Percentiles rank a stretch among this genome's conserved stretches.
Conservation (phyloP, 2,329 filamentous ascomycete genomes). For the Fusarium sambucinum region DNA sequence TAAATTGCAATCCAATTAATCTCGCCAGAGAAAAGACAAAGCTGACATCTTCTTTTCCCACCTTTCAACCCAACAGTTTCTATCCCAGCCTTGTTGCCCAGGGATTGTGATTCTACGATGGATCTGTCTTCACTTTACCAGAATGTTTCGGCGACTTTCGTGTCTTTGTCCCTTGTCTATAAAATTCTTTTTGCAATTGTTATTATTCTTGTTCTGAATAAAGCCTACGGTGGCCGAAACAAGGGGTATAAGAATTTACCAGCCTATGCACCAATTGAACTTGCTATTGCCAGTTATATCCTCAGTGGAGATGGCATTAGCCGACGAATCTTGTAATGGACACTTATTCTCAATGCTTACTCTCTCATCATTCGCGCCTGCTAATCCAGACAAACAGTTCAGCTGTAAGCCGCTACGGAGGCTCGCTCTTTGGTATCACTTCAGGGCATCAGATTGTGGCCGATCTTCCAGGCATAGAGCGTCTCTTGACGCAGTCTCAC, state of each 20-base stretch:
- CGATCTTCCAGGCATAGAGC: slow-evolving; percentile 33
- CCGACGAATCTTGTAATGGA: slow-evolving; percentile 34
- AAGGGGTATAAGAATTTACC: slow-evolving; percentile 2
- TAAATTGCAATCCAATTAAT: slow-evolving; percentile 5
- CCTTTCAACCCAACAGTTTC: not conserved
- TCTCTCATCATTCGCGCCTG: too few species aligned
- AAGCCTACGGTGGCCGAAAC: not conserved
- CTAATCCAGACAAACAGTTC: slow-evolving; percentile 8
- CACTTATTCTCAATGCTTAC: too few species aligned
- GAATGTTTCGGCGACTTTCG: not conserved
- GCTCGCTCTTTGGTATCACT: slow-evolving; percentile 42
- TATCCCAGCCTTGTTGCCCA: not conserved
- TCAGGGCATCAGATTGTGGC: slow-evolving; percentile 33
- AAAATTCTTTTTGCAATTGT: not conserved
- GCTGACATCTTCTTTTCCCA: not conserved
- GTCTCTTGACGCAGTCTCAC: slow-evolving; percentile 25
- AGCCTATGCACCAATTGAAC: slow-evolving; percentile 25
- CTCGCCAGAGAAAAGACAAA: not conserved
- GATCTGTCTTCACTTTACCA: not conserved
- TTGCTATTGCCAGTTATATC: slow-evolving; percentile 26
- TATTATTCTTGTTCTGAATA: not conserved
- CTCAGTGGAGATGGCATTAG: slow-evolving; percentile 24
- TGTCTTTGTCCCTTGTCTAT: not conserved
- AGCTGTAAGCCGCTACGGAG: slow-evolving; percentile 17
- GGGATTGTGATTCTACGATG: not conserved